Base-by-base conservation (phyloP, 2,329 filamentous ascomycete species). In the Fusarium scirpi region DNA sequence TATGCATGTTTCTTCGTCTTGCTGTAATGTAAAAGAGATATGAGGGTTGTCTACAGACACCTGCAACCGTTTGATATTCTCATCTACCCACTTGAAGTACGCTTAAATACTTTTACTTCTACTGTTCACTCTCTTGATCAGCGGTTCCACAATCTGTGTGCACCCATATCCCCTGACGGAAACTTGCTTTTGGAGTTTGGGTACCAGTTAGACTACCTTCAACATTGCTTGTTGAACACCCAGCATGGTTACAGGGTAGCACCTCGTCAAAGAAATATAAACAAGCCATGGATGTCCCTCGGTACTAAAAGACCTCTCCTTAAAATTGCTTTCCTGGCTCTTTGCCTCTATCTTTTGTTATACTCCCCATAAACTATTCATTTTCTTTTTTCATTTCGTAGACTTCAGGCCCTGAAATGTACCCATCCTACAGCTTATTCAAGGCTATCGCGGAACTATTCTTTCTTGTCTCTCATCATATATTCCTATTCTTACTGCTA, bases 101-200 rank as follows among this genome's bases (percentile, higher is more conserved):
- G 16, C 8, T 41, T 47, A 27, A n/a, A 27, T 22, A 27, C 24
- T 30, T 25, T 38, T 30, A 7, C 22, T 43, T 32, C 24, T 41
- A 16, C 11, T 29, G 18, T n/a, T n/a, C 12, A 12, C 29, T 30
- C 20, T 34, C 18, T 16, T 20, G 30, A 45, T 63, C 43, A 24
- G 25, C 8, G 30, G 58, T 68, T 62, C 40, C 63, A 52, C 53
- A 44, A 59, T 55, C 32, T 67, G 29, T 55, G 63, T 67, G 49
- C 38, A 55, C 27, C 63, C 53, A 12, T 16, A 32, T 25, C 38
- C 62, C 57, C 52, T 58, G 47, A 18, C 51, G 34, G 40, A 12
- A 25, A 55, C 32, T n/a, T 66, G 12, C 49, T 24, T 61, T 61
- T 16, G 55, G 62, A 65, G n/a, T 29, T 52, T 40, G 41, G 38